Evolutionary conservation across 306 rosid species (phyloP).

Genomic region (Medicago truncatula): DNA sequence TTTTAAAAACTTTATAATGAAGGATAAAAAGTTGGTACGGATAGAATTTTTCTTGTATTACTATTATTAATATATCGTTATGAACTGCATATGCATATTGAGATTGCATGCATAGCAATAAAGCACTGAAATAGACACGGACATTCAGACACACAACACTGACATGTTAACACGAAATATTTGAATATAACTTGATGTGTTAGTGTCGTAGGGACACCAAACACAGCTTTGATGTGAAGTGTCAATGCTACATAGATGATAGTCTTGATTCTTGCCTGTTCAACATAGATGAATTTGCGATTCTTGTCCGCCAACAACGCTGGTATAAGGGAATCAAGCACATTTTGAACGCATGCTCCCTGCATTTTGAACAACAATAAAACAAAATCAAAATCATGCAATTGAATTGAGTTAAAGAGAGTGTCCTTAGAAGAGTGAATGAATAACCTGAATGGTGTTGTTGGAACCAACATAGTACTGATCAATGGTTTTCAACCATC

Average conservation of each 20-base stretch:
- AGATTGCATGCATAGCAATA: neutral
- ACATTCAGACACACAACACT: neutral
- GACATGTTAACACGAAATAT: neutral
- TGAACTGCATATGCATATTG: neutral
- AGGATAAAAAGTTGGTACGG: neutral
- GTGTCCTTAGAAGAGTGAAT: neutral
- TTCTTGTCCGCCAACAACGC: constrained; percentile 78
- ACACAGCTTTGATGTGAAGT: no score
- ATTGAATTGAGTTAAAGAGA: neutral
- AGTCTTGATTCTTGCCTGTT: constrained; percentile 55
- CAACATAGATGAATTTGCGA: constrained; percentile 83
- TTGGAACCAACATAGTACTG: constrained; percentile 91
- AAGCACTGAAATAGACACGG: neutral
- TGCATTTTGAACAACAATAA: constrained; percentile 9
- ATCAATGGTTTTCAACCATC: constrained; percentile 87
- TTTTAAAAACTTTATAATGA: neutral
- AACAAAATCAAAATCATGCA: constrained; percentile 2
- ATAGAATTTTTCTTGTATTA: no score
- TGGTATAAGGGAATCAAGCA: constrained; percentile 67
- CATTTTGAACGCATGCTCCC: constrained; percentile 88
- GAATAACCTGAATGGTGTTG: constrained; percentile 69
- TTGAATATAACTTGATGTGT: no score
- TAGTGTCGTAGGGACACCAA: no score
- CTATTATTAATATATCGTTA: no score
- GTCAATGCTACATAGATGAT: neutral